Conservation (phyloP, 2,329 filamentous ascomycete genomes). For the Magnaporthales sp. region DNA sequence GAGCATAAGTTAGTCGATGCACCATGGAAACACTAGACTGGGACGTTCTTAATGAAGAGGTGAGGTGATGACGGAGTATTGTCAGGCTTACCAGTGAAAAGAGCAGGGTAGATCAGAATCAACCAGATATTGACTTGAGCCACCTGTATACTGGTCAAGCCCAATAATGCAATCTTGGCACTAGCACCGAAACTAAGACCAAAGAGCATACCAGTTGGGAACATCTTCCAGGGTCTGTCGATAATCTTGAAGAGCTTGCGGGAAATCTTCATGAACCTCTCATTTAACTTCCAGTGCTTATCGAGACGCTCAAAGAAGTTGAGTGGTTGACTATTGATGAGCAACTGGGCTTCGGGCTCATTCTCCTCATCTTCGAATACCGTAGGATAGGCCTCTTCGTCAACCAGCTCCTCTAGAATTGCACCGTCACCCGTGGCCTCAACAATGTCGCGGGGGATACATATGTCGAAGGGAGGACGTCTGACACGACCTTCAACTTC, state of each 20-base stretch:
- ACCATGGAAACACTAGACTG: neutral
- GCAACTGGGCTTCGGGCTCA: neutral
- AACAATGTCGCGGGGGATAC: neutral
- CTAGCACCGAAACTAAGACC: slow-evolving; percentile 93
- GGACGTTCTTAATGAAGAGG: too few species aligned
- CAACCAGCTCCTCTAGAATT: neutral
- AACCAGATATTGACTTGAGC: slow-evolving; percentile 64
- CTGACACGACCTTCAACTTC: neutral
- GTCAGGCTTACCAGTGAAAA: slow-evolving; percentile 64
- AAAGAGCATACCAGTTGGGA: slow-evolving; percentile 79
- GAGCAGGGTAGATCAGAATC: slow-evolving; percentile 80
- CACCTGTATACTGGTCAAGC: slow-evolving; percentile 57
- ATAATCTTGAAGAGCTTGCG: slow-evolving; percentile 68
- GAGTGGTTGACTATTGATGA: neutral
- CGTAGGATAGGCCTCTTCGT: neutral
- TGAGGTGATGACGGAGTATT: neutral
- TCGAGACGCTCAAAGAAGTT: neutral
- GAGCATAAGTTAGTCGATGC: neutral
- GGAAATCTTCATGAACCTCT: neutral
- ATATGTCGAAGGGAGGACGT: neutral
- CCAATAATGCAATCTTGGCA: slow-evolving; percentile 84
- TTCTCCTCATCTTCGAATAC: neutral
- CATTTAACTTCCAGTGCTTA: slow-evolving; percentile 39
- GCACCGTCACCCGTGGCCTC: neutral
- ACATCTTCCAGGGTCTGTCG: slow-evolving; percentile 88